Conservation (phyloP, 192 early-diverging fungal species). For the Phycomyces blakesleeanus region DNA sequence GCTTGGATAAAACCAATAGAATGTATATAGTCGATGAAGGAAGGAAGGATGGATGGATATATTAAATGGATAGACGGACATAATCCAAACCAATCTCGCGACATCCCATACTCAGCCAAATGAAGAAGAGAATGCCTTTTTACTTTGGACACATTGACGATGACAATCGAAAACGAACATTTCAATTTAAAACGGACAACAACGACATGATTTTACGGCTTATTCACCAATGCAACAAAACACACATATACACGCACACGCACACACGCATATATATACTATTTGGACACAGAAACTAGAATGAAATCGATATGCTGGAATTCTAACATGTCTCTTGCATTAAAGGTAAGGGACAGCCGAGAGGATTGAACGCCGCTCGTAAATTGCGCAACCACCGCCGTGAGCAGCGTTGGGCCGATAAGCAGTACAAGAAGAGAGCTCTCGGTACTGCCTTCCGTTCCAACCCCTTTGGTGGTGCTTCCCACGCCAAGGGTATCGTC, state of each 20-base stretch:
- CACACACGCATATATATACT: too few relatives aligned
- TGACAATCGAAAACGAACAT: too few relatives aligned
- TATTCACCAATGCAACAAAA: too few relatives aligned
- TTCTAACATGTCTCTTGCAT: not conserved
- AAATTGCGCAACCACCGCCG: slow-evolving; percentile 97
- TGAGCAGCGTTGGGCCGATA: slow-evolving; percentile 98
- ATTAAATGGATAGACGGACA: not conserved
- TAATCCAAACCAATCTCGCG: too few relatives aligned
- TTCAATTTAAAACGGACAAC: too few relatives aligned
- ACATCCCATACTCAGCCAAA: too few relatives aligned
- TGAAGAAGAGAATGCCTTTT: too few relatives aligned
- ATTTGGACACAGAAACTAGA: too few relatives aligned
- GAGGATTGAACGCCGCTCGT: slow-evolving; percentile 98
- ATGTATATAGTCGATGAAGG: not conserved
- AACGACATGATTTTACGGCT: too few relatives aligned
- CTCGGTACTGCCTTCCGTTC: slow-evolving; percentile 97
- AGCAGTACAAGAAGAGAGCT: slow-evolving; percentile 97
- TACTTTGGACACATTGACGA: too few relatives aligned
- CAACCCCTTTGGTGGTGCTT: slow-evolving; percentile 98
- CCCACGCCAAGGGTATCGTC: slow-evolving; percentile 99
- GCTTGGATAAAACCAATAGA: not conserved
- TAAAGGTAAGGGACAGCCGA: slow-evolving; percentile 83
- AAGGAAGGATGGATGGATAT: not conserved
- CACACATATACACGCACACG: too few relatives aligned
- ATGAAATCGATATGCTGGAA: too few relatives aligned